Conservation (phyloP, 2,329 filamentous ascomycete genomes). For the Phialophora chinensis region DNA sequence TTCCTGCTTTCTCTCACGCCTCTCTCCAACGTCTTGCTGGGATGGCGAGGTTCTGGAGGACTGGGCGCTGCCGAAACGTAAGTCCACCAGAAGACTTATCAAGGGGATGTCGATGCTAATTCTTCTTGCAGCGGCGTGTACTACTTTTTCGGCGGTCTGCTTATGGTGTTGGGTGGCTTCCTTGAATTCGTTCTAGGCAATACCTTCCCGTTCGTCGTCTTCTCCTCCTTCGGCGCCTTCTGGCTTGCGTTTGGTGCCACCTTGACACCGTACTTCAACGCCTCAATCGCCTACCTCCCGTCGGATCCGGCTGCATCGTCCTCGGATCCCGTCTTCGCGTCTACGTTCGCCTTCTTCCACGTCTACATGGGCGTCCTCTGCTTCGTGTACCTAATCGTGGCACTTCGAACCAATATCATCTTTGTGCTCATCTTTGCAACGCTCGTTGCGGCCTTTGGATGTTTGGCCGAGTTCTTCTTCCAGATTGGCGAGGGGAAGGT, state of each 20-base stretch:
- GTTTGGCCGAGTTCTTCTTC: constrained; percentile 58
- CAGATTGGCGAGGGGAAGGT: constrained; percentile 22
- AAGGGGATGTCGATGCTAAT: constrained; percentile 6
- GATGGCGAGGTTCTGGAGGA: constrained; percentile 63
- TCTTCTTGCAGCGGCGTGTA: constrained; percentile 39
- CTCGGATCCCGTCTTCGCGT: constrained; percentile 35
- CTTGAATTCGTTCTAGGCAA: constrained; percentile 47
- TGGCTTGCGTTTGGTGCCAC: constrained; percentile 64
- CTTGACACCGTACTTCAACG: constrained; percentile 60
- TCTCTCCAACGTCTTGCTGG: constrained; percentile 62
- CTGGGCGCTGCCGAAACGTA: constrained; percentile 51
- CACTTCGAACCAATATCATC: constrained; percentile 72
- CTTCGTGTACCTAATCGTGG: constrained; percentile 71
- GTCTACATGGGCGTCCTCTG: constrained; percentile 71
- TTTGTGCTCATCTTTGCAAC: constrained; percentile 73
- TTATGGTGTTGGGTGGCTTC: constrained; percentile 44
- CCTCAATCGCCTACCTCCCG: constrained; percentile 49
- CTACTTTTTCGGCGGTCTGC: constrained; percentile 46
- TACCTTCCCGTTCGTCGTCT: constrained; percentile 65
- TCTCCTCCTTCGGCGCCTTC: constrained; percentile 55
- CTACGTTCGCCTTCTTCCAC: constrained; percentile 62
- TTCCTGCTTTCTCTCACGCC: constrained; percentile 63
- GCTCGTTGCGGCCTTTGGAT: constrained; percentile 64
- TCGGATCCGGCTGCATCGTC: constrained; percentile 41
- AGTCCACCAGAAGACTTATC: not conserved